Evolutionary conservation across 148 eudicot species (phyloP).

Genomic region (Suaeda aralocaspica): DNA sequence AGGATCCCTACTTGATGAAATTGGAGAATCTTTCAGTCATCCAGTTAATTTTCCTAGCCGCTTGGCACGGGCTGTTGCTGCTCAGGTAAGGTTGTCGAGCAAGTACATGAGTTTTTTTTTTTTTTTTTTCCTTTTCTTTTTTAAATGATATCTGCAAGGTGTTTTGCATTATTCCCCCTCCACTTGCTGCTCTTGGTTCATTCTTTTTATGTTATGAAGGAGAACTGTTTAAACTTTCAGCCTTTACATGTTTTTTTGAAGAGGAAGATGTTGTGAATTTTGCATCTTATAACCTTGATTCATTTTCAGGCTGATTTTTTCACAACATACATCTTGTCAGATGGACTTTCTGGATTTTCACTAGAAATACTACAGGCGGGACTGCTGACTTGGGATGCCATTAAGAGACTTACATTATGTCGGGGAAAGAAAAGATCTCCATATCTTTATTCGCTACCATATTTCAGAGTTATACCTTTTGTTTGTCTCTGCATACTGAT

Average conservation of each 20-base stretch:
- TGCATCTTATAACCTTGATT: not conserved
- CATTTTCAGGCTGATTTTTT: slow-evolving; percentile 83
- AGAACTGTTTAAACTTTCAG: not conserved
- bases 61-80: slow-evolving; percentile 82
- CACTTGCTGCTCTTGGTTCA: not conserved
- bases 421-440: slow-evolving; percentile 62
- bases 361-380: slow-evolving; percentile 86
- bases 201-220: not conserved
- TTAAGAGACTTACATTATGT: slow-evolving; percentile 47
- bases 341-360: slow-evolving; percentile 85
- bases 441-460: slow-evolving; percentile 70
- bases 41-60: slow-evolving; percentile 73
- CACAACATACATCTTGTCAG: slow-evolving; percentile 84
- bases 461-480: slow-evolving; percentile 66
- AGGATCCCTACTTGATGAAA: slow-evolving; percentile 86
- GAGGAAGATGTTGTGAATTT: not conserved
- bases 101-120: not conserved
- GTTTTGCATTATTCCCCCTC: not conserved
- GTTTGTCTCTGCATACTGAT: slow-evolving; percentile 62
- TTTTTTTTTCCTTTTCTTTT: not conserved
- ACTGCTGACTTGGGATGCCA: slow-evolving; percentile 56
- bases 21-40: slow-evolving; percentile 68
- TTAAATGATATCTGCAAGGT: not conserved
- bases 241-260: not conserved
- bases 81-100: slow-evolving; percentile 49